Evolutionary conservation across 2,329 filamentous ascomycete genomes (phyloP).

Genomic region (Plenodomus tracheiphilus): DNA sequence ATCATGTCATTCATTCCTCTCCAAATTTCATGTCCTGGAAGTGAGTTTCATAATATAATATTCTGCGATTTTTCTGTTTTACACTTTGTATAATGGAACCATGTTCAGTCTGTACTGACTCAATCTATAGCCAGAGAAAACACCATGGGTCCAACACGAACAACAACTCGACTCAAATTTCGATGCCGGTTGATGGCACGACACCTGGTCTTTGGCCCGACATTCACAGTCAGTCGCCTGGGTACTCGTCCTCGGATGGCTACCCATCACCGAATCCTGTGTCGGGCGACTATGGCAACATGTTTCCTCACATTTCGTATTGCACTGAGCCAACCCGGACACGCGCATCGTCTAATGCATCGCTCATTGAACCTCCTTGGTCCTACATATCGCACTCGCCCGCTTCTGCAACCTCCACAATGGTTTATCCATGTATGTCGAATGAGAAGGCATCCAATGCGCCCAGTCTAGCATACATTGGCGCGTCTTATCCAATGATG

Average conservation of each 20-base stretch:
- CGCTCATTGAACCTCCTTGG: slow-evolving; percentile 38
- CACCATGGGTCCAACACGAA: slow-evolving; percentile 11
- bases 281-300: slow-evolving; percentile 29
- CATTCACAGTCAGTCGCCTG: slow-evolving; percentile 33
- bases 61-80: slow-evolving; percentile 8
- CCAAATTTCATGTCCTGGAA: slow-evolving; percentile 31
- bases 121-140: slow-evolving; percentile 21
- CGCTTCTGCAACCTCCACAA: slow-evolving; percentile 38
- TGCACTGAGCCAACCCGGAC: slow-evolving; percentile 31
- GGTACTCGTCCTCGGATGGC: slow-evolving; percentile 39
- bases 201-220: slow-evolving; percentile 28
- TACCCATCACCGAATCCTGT: slow-evolving; percentile 37
- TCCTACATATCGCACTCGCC: slow-evolving; percentile 38
- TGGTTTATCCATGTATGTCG: slow-evolving; percentile 36
- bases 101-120: slow-evolving; percentile 1
- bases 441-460: slow-evolving; percentile 34
- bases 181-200: slow-evolving; percentile 24
- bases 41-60: slow-evolving; percentile 42
- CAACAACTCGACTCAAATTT: slow-evolving; percentile 17
- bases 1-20: slow-evolving; percentile 37
- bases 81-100: not conserved
- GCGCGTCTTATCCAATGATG: slow-evolving; percentile 30
- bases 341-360: slow-evolving; percentile 44
- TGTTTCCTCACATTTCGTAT: slow-evolving; percentile 36
- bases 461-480: slow-evolving; percentile 26